Percentiles rank a stretch among this genome's conserved stretches.
Evolutionary conservation across 1,284 basidiomycete genomes (phyloP).

Genomic region (Phlebopus sp.): DNA sequence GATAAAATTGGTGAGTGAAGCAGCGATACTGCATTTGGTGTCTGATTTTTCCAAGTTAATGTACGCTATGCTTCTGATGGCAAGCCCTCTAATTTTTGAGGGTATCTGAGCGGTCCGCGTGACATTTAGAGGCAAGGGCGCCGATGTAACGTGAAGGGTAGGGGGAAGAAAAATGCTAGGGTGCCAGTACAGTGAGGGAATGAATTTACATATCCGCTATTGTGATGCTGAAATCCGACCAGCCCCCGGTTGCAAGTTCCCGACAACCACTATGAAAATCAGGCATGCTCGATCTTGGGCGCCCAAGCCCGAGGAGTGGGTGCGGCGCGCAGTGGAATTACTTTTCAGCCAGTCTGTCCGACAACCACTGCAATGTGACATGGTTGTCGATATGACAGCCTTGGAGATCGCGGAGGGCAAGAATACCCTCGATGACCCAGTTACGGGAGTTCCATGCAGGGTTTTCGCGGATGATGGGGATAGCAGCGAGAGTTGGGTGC

Average conservation of each 20-base stretch:
- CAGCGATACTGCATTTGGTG: conserved; percentile 13
- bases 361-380: conserved; percentile 31
- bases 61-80: not conserved
- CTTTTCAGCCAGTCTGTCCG: conserved; percentile 27
- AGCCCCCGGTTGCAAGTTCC: conserved; percentile 21
- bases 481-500: conserved; percentile 26
- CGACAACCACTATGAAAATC: conserved; percentile 21
- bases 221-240: conserved; percentile 9
- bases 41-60: not conserved
- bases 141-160: conserved; percentile 14
- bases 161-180: conserved; percentile 6
- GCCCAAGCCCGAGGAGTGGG: not conserved
- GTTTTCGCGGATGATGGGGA: conserved; percentile 27
- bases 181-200: conserved; percentile 10
- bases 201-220: conserved; percentile 27
- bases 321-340: conserved; percentile 7
- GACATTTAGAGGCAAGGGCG: conserved; percentile 9
- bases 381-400: conserved; percentile 31
- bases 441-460: conserved; percentile 28
- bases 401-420: conserved; percentile 25
- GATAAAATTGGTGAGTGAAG: conserved; percentile 18
- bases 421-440: conserved; percentile 33
- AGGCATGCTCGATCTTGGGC: conserved; percentile 11
- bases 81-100: too few species aligned
- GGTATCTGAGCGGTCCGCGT: conserved; percentile 4